Conservation (phyloP, 2,329 filamentous ascomycete genomes). For the Cordyceps farinosa region DNA sequence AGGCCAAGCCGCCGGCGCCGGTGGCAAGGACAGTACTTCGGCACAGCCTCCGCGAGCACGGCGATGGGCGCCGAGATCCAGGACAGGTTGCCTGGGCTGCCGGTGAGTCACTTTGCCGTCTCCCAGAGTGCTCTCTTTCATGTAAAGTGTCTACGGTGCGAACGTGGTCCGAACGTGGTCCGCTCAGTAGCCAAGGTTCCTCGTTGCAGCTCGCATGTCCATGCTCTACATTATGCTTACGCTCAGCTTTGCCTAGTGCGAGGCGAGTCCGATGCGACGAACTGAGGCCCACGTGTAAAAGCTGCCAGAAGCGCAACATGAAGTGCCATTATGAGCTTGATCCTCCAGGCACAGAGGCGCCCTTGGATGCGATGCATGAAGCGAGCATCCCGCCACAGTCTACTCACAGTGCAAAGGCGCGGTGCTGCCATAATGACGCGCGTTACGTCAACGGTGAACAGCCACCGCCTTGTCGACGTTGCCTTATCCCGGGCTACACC, state of each 20-base stretch:
- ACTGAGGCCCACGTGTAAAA: not conserved
- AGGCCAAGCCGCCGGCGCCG: not conserved
- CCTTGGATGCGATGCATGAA: not conserved
- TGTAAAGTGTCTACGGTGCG: too few relatives aligned
- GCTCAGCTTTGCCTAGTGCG: not conserved
- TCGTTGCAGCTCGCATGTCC: not conserved
- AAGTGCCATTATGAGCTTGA: not conserved
- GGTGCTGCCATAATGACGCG: not conserved
- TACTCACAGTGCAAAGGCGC: too few relatives aligned
- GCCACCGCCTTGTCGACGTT: not conserved
- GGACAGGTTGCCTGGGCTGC: constrained; percentile 3
- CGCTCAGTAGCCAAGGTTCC: too few relatives aligned
- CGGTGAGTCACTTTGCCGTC: not conserved
- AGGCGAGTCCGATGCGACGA: constrained; percentile 1
- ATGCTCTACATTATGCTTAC: not conserved
- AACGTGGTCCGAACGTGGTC: too few relatives aligned
- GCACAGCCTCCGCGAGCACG: not conserved
- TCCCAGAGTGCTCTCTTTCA: not conserved
- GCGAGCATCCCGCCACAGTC: not conserved
- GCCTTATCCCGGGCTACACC: not conserved
- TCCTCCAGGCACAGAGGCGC: not conserved
- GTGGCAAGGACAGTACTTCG: not conserved
- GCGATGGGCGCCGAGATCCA: not conserved
- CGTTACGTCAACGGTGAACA: not conserved
- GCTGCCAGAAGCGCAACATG: not conserved